Evolutionary conservation across 805 yeast genomes (phyloP).

Genomic region (Wickerhamiella australiensis): DNA sequence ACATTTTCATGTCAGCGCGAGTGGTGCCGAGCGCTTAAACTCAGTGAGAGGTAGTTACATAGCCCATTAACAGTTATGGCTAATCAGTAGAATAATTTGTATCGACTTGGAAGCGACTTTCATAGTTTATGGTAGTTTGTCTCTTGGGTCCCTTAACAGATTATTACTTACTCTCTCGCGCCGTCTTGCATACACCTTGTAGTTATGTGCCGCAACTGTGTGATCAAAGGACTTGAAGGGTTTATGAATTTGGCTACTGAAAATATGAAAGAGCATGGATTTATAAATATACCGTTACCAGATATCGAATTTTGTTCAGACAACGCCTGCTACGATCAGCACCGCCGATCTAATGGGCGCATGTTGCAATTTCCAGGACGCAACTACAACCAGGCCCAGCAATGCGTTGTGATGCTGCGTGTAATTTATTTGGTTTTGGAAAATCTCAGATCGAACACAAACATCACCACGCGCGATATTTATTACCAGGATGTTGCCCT

Average conservation of each 20-base stretch:
- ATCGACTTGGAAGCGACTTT: too few species aligned
- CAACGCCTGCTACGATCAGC: neutral
- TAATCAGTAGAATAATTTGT: too few species aligned
- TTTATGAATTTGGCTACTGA: neutral
- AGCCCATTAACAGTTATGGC: too few species aligned
- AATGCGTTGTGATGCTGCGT: neutral
- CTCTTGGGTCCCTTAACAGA: too few species aligned
- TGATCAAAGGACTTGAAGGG: neutral
- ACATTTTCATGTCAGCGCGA: constrained; percentile 3
- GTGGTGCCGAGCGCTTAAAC: neutral
- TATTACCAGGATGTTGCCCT: constrained; percentile 46
- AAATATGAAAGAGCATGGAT: neutral
- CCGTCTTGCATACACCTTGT: neutral
- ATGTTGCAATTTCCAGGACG: neutral
- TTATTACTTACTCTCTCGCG: too few species aligned
- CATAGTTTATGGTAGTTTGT: too few species aligned
- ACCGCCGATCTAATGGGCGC: neutral
- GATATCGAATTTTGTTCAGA: neutral
- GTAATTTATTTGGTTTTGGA: constrained; percentile 14
- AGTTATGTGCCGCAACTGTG: constrained; percentile 5
- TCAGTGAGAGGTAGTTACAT: too few species aligned
- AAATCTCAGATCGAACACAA: constrained; percentile 15
- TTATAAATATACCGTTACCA: neutral
- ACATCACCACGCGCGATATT: constrained; percentile 41
- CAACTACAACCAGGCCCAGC: neutral